Evolutionary conservation across 805 yeast species (phyloP).

Genomic region (Metschnikowia lunata): DNA sequence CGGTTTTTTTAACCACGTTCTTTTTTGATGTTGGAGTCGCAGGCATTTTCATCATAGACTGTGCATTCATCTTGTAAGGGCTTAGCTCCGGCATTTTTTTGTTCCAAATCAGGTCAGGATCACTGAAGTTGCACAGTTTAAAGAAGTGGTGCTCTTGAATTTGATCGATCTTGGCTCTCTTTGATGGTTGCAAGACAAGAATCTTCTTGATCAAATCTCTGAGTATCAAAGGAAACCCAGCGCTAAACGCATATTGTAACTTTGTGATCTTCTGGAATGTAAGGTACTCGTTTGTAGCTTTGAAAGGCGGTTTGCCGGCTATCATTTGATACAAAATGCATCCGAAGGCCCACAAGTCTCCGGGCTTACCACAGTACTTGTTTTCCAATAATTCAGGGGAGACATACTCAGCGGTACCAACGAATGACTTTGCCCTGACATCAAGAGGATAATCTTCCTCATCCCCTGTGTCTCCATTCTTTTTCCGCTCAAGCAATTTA

Average conservation of each 20-base stretch:
- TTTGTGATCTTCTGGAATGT: conserved; percentile 81
- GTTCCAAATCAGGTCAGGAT: conserved; percentile 66
- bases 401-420: conserved; percentile 82
- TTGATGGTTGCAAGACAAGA: conserved; percentile 65
- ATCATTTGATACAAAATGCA: conserved; percentile 59
- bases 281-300: conserved; percentile 75
- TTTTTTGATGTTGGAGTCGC: conserved; percentile 13
- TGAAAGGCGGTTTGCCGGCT: conserved; percentile 73
- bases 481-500: conserved; percentile 54
- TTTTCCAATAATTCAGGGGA: conserved; percentile 76
- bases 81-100: conserved; percentile 59
- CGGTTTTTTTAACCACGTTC: conserved; percentile 2
- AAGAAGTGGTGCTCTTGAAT: conserved; percentile 75
- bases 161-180: conserved; percentile 52
- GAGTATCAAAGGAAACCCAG: conserved; percentile 53
- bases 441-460: conserved; percentile 56
- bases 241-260: conserved; percentile 68
- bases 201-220: conserved; percentile 65
- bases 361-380: conserved; percentile 60
- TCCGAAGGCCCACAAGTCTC: conserved; percentile 61
- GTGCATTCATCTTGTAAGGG: conserved; percentile 71
- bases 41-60: conserved; percentile 75
- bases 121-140: conserved; percentile 58
- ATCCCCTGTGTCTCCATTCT: conserved; percentile 28
- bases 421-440: conserved; percentile 72